A percentile compares a stretch with the other conserved stretches of the same genome.
phyloP scores from a whole-genome alignment of 768 basidiomycete species.

The Kondoa malvinella region DNA sequence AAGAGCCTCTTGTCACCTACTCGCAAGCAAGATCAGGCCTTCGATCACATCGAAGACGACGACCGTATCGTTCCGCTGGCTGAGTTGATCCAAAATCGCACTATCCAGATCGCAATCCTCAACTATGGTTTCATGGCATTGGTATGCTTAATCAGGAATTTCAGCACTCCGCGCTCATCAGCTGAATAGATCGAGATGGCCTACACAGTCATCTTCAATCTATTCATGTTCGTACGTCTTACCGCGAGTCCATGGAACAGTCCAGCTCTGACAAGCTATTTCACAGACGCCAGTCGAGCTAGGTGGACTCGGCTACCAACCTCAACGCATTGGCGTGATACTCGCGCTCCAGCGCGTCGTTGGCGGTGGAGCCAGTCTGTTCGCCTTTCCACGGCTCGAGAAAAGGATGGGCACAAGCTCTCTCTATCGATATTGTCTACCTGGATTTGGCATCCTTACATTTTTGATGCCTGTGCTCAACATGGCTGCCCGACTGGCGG shows the following conservation, averaged over 20 bases:
- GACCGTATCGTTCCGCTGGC: neutral
- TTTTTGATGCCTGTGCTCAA: constrained; percentile 21
- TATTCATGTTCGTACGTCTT: neutral
- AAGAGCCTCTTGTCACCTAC: no score
- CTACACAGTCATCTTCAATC: neutral
- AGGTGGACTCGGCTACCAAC: constrained; percentile 20
- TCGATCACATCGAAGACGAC: neutral
- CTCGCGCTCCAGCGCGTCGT: constrained; percentile 20
- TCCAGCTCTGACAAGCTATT: no score
- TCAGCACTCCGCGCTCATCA: neutral
- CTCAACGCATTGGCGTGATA: constrained; percentile 15
- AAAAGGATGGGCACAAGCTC: constrained; percentile 17
- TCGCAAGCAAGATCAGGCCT: neutral
- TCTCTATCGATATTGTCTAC: constrained; percentile 16
- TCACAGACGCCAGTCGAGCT: constrained; percentile 18
- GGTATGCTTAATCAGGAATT: neutral
- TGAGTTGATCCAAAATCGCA: neutral
- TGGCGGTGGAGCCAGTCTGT: constrained; percentile 17
- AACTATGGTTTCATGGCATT: neutral
- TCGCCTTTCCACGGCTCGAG: constrained; percentile 24
- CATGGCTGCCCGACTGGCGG: neutral
- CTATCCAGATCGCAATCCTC: neutral
- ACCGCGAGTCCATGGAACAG: no score
- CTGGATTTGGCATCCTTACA: constrained; percentile 18
- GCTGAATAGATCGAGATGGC: neutral